Evolutionary conservation across 2,329 filamentous ascomycete genomes (phyloP), one percentile per base, ranked within the genome.

Genomic region (Trichoderma sp.): DNA sequence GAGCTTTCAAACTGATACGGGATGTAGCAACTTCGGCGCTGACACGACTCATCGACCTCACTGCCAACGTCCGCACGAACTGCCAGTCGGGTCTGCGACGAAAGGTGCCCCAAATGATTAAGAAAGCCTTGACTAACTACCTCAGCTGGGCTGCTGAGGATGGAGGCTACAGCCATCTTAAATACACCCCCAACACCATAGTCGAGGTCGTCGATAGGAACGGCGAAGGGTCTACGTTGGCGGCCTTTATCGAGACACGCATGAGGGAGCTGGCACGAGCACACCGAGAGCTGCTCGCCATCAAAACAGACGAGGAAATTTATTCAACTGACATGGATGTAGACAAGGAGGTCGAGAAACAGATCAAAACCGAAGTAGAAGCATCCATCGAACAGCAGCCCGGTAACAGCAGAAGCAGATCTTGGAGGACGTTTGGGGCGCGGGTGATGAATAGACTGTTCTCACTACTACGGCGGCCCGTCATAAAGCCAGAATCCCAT

Each of bases 71-170:
- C 5, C 79, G 81, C 21, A 79, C 78, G 5, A 73, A 76, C 6
- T 73, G 80, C n/a, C 82, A 84, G 67, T 79, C 80, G 1, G 79
- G 79, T n/a, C 75, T 79, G 15, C 76, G 77, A 12, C 73, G 75
- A 11, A 82, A 80, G 61, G 78, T 79, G 5, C 75, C 81, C 0
- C 60, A 47, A 0, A 74, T 80, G 30, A 80, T 84, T 65, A 80
- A 80, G 61, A 80, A 76, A 61, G 77, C 79, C 15, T 71, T 85
- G 1, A 78, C 79, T 30, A 76, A 75, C 47, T 84, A 81, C 65
- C 64, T 82, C n/a, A 76, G 73, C 24, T 85, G 83, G 83, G 82
- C 83, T 1, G 80, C 81, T n/a, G 77, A 80, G 15, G 83, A 85
- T 43, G 83, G 81, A 21, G 78, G 78, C 28, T 84, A 82, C 73